phyloP scores from a whole-genome alignment of 805 yeast genomes.

The Metschnikowia proteae region DNA sequence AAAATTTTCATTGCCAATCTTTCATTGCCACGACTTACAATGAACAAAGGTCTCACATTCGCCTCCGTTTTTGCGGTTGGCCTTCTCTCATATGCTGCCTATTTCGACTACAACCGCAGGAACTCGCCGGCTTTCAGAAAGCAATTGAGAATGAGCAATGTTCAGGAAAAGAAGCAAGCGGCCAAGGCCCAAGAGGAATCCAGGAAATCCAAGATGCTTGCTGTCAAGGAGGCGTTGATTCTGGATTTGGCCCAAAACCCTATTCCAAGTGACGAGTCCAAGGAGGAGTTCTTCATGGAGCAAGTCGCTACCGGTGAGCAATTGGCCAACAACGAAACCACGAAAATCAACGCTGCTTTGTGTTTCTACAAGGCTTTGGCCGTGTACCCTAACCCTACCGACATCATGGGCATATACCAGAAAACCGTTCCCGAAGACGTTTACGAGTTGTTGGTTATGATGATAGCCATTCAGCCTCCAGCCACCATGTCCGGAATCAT shows the following conservation, averaged over 20 bases:
- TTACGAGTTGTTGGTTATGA: constrained; percentile 77
- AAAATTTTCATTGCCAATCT: constrained; percentile 10
- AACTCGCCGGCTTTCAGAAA: constrained; percentile 77
- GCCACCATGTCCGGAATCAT: constrained; percentile 67
- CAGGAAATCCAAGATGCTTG: constrained; percentile 56
- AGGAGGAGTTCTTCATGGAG: constrained; percentile 74
- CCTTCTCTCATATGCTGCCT: constrained; percentile 69
- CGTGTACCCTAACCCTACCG: constrained; percentile 93
- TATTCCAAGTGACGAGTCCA: constrained; percentile 62
- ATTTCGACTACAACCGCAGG: constrained; percentile 93
- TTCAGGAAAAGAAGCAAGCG: constrained; percentile 56
- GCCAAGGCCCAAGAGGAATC: constrained; percentile 52
- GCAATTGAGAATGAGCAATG: constrained; percentile 59
- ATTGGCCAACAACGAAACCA: constrained; percentile 59
- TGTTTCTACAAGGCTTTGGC: constrained; percentile 90
- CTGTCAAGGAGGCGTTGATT: constrained; percentile 57
- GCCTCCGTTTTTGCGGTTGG: constrained; percentile 51
- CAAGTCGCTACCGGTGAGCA: constrained; percentile 87
- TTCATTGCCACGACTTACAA: constrained; percentile 7
- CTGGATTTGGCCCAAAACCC: constrained; percentile 69
- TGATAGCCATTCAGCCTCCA: constrained; percentile 91
- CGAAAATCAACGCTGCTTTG: constrained; percentile 79
- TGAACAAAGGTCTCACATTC: constrained; percentile 31
- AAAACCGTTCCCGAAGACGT: constrained; percentile 79
- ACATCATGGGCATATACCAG: constrained; percentile 84